A percentile compares a stretch with the other conserved stretches of the same genome.
phyloP scores from a whole-genome alignment of 257 asterid species.

The Solanum appendiculatum region DNA sequence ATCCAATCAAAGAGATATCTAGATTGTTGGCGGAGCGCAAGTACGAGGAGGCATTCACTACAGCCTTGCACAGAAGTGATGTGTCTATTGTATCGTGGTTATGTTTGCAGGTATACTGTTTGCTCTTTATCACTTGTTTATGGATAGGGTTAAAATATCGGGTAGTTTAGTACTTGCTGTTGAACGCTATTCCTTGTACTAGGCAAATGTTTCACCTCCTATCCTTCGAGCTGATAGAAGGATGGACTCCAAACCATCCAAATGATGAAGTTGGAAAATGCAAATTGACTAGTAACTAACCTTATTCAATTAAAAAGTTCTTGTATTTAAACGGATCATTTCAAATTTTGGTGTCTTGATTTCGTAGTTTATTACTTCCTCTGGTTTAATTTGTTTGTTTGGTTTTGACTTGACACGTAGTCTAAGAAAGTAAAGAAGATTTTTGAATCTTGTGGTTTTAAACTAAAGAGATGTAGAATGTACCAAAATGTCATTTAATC shows the following conservation, averaged over 20 bases:
- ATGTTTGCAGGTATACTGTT: slow-evolving; percentile 74
- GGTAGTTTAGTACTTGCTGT: not conserved
- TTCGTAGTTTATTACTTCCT: not conserved
- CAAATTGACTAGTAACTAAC: not conserved
- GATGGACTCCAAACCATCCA: not conserved
- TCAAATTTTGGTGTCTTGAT: not conserved
- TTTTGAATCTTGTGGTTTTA: not conserved
- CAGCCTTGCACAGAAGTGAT: slow-evolving; percentile 84
- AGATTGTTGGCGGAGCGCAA: slow-evolving; percentile 69
- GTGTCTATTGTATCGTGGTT: slow-evolving; percentile 80
- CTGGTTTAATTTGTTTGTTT: not conserved
- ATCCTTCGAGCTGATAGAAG: not conserved
- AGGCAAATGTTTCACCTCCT: not conserved
- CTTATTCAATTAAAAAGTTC: not conserved
- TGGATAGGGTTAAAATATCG: not conserved
- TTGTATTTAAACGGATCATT: not conserved
- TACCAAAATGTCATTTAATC: not conserved
- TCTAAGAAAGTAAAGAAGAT: not conserved
- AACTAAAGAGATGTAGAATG: not conserved
- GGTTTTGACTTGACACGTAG: not conserved
- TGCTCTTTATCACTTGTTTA: not conserved
- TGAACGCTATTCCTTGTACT: not conserved
- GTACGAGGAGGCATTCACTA: slow-evolving; percentile 83
- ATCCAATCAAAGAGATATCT: slow-evolving; percentile 94
- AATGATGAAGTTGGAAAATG: not conserved